Conservation (phyloP, 495 filamentous ascomycete genomes). For the Clohesyomyces aquaticus region DNA sequence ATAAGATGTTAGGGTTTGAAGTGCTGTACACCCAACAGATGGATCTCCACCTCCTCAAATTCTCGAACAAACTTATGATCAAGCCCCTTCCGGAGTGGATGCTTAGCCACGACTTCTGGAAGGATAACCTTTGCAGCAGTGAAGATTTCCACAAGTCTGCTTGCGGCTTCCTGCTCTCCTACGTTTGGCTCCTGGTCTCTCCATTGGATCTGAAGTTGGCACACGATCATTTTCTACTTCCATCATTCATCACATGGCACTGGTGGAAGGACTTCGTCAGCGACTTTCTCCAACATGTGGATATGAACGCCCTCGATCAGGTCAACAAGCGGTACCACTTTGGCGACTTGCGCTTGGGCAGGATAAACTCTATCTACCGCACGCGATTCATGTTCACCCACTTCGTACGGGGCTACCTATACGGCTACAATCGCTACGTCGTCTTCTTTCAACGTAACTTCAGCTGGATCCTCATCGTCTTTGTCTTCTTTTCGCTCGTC, state of each 20-base stretch:
- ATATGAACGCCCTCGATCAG: constrained; percentile 30
- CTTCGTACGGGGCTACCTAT: constrained; percentile 38
- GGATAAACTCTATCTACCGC: constrained; percentile 43
- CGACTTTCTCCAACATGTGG: constrained; percentile 22
- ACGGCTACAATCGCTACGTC: constrained; percentile 39
- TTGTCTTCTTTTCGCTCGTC: constrained; percentile 59
- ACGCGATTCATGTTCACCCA: constrained; percentile 30
- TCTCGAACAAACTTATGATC: constrained; percentile 28
- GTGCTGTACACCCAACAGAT: constrained; percentile 36
- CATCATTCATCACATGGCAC: constrained; percentile 33
- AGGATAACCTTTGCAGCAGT: constrained; percentile 27
- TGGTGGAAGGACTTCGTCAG: constrained; percentile 38
- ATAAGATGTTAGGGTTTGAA: constrained; percentile 37
- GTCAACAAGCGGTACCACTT: constrained; percentile 44
- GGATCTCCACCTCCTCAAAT: constrained; percentile 40
- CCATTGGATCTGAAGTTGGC: constrained; percentile 38
- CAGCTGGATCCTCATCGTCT: constrained; percentile 49
- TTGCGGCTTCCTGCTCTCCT: constrained; percentile 35
- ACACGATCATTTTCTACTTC: constrained; percentile 29
- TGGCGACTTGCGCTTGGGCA: constrained; percentile 41
- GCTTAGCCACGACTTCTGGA: constrained; percentile 34
- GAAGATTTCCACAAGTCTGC: constrained; percentile 27
- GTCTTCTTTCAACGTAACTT: constrained; percentile 54
- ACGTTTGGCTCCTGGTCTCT: constrained; percentile 36
- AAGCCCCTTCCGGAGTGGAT: constrained; percentile 39